Percentiles rank a stretch among this genome's conserved stretches.
Evolutionary conservation across 768 basidiomycete species (phyloP).

Genomic region (Trametes coccinea): DNA sequence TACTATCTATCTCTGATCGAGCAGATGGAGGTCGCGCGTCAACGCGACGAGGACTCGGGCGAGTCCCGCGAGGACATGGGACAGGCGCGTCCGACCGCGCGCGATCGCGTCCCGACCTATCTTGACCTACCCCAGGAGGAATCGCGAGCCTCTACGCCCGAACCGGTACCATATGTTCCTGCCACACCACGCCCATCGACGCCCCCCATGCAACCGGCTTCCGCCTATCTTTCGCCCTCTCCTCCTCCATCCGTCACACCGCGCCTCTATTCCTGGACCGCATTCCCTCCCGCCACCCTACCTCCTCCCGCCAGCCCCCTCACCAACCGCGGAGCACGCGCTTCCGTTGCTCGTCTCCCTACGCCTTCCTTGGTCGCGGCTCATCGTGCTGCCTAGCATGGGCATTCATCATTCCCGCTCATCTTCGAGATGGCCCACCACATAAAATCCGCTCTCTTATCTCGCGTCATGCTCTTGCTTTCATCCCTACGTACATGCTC

Average conservation of each 20-base stretch:
- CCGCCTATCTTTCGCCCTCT: slow-evolving; percentile 41
- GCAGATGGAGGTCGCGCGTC: background rate
- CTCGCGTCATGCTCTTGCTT: background rate
- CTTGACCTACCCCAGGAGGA: slow-evolving; percentile 14
- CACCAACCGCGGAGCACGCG: slow-evolving; percentile 58
- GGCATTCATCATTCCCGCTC: background rate
- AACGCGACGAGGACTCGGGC: background rate
- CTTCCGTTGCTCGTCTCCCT: slow-evolving; percentile 58
- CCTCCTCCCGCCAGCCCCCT: slow-evolving; percentile 46
- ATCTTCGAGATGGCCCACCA: too few relatives aligned
- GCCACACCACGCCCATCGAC: slow-evolving; percentile 31
- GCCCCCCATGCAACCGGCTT: slow-evolving; percentile 32
- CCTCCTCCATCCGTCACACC: slow-evolving; percentile 59
- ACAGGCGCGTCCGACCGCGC: slow-evolving; percentile 4
- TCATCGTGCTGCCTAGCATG: slow-evolving; percentile 12
- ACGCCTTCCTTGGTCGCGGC: slow-evolving; percentile 32
- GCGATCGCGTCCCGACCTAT: slow-evolving; percentile 14
- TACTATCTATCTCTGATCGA: slow-evolving; percentile 10
- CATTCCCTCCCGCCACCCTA: slow-evolving; percentile 31
- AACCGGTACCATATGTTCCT: slow-evolving; percentile 3
- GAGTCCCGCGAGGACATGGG: background rate
- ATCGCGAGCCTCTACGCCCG: slow-evolving; percentile 8
- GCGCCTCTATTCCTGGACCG: slow-evolving; percentile 54
- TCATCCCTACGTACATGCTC: background rate
- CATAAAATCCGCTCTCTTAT: background rate